phyloP scores from a whole-genome alignment of 2,329 filamentous ascomycete species.

The Xylaria sp. region DNA sequence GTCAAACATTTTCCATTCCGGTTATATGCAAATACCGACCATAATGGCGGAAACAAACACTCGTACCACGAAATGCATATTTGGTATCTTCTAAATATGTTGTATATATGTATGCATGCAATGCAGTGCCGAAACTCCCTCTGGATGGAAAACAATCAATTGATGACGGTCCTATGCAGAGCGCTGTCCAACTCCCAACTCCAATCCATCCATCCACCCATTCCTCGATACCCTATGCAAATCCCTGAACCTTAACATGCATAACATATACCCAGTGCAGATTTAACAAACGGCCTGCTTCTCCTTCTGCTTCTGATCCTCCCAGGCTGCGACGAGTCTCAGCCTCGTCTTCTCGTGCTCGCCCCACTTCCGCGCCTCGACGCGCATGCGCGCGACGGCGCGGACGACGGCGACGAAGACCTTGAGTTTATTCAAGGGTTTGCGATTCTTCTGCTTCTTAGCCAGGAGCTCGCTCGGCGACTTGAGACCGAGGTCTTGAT shows the following conservation, averaged over 20 bases:
- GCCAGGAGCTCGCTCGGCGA: constrained; percentile 48
- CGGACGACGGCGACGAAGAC: constrained; percentile 61
- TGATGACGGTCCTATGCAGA: not conserved
- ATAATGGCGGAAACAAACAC: no score
- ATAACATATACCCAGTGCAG: not conserved
- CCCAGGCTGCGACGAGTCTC: constrained; percentile 61
- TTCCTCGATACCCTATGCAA: constrained; percentile 4
- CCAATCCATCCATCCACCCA: not conserved
- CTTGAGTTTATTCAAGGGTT: constrained; percentile 51
- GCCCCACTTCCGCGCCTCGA: constrained; percentile 61
- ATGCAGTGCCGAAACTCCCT: constrained; percentile 8
- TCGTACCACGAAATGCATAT: not conserved
- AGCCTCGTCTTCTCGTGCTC: constrained; percentile 62
- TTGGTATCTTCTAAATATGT: not conserved
- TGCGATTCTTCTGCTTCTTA: constrained; percentile 44
- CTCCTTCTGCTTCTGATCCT: constrained; percentile 43
- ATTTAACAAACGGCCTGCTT: constrained; percentile 11
- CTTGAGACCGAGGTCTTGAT: constrained; percentile 63
- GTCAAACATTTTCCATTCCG: not conserved
- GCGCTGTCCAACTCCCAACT: not conserved
- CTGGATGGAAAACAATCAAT: constrained; percentile 1
- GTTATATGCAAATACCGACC: no score
- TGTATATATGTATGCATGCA: not conserved
- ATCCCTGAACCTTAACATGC: not conserved
- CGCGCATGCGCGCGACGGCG: constrained; percentile 64